Base-by-base conservation (phyloP, 1,284 basidiomycete species). In the Irpex sp. region DNA sequence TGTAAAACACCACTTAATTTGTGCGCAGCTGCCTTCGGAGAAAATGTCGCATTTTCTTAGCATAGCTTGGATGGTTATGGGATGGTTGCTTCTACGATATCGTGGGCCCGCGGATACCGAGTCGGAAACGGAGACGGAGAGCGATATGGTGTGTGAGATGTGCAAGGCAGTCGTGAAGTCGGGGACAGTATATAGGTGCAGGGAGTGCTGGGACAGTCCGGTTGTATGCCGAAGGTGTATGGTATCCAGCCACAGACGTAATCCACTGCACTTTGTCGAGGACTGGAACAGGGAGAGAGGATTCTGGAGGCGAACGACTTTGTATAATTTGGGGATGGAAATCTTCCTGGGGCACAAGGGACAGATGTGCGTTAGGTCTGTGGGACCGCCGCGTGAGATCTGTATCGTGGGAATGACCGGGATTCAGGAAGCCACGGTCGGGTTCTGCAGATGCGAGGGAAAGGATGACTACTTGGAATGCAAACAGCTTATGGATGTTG, bases 401-500 rank as follows among this genome's bases (percentile, higher is more conserved):
- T 56, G 51, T 5, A 35, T 63, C 42, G 56, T 61, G 3, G 42
- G 28, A 16, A 39, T 47, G 10, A 48, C 49, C 3, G 59, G 62
- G 4, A 14, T 63, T 5, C 47, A 60, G 16, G 23, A 52, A 2
- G 45, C 57, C 5, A 9, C 12, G 8, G 23, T 63, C 14, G 8
- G 57, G 14, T 63, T 63, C 47, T 63, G 62, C 28, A 52, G 33
- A 5, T 63, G 62, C 36, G 8, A 9, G 8, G 36, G 16, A 6
- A 23, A 23, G 18, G 18, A 14, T 18, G 23, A 21, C 6, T n/a
- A 8, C 8, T 35, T 23, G 2, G 57, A 57, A 9, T 18, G 60
- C 2, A n/a, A 60, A 0, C 67, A 68, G 39, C 59, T 68, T 4
- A 37, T 67, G 14, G n/a, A 48, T 7, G 48, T 57, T 21, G 67